Base-by-base conservation (phyloP, 495 filamentous ascomycete species). In the Friedmanniomyces endolithicus region DNA sequence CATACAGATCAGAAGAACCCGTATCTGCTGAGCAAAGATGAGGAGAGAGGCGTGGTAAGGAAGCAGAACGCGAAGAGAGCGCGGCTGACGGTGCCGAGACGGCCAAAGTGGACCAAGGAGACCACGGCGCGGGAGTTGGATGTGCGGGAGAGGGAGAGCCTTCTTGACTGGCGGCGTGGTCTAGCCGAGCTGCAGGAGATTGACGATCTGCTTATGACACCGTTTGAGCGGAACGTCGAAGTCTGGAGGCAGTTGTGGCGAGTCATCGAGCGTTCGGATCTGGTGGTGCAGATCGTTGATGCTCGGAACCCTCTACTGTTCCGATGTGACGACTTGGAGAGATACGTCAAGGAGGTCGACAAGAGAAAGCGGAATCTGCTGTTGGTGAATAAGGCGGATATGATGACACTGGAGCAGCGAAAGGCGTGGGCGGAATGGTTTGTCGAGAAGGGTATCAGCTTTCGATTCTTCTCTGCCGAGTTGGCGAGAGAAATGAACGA, bases 181-280 rank as follows among this genome's bases (percentile, higher is more conserved):
- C 67, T 99, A 47, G 94, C 94, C 6, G 88, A 95, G 61, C 72
- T 99, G 34, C 87, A 95, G 65, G 90, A 97, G 73, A 83, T 81
- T 57, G 77, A 96, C 41, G 94, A 97, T 68, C 72, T 99, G 52
- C 74, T 97, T 50, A 94, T 99, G 89, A 99, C 94, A 1, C 94
- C 94, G 0, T 99, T 99, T 63, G 94, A 99, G 76, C 78, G 92
- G 33, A 99, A 99, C 69, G 61, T 99, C 56, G 94, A 99, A 68
- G 90, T 99, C 47, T 99, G 94, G 94, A 80, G 94, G 65, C 94
- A 99, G 69, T 65, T 99, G 61, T 99, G 94, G 94, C 80, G 94
- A 71, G 94, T 99, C 47, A 95, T 99, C 62, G 94, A 99, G 73
- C 78, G 94, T 23, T 95, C 87, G 9, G 92, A 99, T 68, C 71